These are phyloP conservation scores for Fusarium camptoceras DNA, from an alignment of 2,329 filamentous ascomycete genomes.

Conservation along the genomic window DNA sequence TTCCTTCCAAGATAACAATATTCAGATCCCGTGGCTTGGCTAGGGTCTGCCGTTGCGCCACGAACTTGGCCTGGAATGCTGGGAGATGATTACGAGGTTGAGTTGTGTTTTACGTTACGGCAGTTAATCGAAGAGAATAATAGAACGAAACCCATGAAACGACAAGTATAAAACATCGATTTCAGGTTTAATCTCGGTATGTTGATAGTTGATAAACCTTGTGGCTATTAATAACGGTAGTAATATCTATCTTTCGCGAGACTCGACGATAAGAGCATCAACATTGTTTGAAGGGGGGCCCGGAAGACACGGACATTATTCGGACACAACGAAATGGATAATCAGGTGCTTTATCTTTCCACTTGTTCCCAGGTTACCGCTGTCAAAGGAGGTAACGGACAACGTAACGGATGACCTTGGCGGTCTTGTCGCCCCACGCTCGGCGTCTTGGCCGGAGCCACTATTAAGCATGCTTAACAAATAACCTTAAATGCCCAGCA, in stretches of 20 bases:
- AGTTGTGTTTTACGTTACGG: too few species aligned
- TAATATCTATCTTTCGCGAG: background rate
- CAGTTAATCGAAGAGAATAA: too few species aligned
- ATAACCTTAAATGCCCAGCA: conserved; percentile 36
- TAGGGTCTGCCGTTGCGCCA: too few species aligned
- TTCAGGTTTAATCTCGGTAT: background rate
- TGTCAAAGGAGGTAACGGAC: too few species aligned
- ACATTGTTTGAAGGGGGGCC: background rate
- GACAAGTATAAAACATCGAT: background rate
- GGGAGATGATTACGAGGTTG: too few species aligned
- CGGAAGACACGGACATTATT: background rate
- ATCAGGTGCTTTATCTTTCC: background rate
- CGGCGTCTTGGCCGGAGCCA: conserved; percentile 25
- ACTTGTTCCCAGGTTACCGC: background rate
- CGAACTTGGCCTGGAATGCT: too few species aligned
- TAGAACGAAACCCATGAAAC: background rate
- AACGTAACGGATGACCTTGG: background rate
- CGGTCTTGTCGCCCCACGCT: conserved; percentile 8
- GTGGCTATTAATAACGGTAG: background rate
- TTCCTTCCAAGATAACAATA: too few species aligned
- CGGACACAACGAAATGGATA: background rate
- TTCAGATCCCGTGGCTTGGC: too few species aligned
- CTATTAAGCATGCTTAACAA: conserved; percentile 27
- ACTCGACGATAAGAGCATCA: background rate
- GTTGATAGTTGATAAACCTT: background rate